Base-by-base conservation (phyloP, 139 green algal species). In the Limnomonas spitsbergensis region DNA sequence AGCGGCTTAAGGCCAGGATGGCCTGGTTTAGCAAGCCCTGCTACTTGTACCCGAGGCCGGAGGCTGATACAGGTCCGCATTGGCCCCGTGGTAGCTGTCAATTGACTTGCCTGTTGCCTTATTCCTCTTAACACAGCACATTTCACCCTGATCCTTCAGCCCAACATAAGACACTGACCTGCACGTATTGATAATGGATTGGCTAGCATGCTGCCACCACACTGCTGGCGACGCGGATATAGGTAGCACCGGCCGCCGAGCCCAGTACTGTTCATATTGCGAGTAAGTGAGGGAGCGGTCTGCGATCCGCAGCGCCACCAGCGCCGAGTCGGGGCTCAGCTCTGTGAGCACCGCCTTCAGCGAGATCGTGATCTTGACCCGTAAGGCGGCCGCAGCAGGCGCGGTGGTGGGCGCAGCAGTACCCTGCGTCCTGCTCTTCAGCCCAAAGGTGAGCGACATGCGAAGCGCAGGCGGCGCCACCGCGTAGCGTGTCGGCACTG, bases 191-290 rank as follows among this genome's bases (percentile, higher is more conserved):
- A 88, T 67, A 34, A 87, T 77, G 0, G 77, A 80, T 0, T 69
- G 39, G 38, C 80, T 72, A 0, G 86, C 86, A 36, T 90, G 86
- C 61, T 85, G 81, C 86, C 86, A 90, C 86, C 86, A 90, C 1
- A 74, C 38, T 26, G 80, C 69, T 29, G 84, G 84, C 0, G 67
- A 40, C 37, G 61, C 26, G 2, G 40, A 53, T 0, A 89, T 56
- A 32, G 76, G 73, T 1, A 67, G 34, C 2, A 6, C 2, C 1
- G 78, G 78, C 2, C 78, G 78, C 31, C 26, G 40, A 2, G 4
- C 32, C 82, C 82, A 87, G 56, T 77, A 82, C 6, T 29, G 2
- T 24, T 37, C 35, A 47, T 84, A 87, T 56, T 84, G 79, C 9
- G n/a, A 4, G 47, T 80, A 84, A 3, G 75, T 80, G 1, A 70